A percentile compares a stretch with the other conserved stretches of the same genome.
Conservation (phyloP, 225 moss, liverwort and hornwort species). For the Antitrichia curtipendula region DNA sequence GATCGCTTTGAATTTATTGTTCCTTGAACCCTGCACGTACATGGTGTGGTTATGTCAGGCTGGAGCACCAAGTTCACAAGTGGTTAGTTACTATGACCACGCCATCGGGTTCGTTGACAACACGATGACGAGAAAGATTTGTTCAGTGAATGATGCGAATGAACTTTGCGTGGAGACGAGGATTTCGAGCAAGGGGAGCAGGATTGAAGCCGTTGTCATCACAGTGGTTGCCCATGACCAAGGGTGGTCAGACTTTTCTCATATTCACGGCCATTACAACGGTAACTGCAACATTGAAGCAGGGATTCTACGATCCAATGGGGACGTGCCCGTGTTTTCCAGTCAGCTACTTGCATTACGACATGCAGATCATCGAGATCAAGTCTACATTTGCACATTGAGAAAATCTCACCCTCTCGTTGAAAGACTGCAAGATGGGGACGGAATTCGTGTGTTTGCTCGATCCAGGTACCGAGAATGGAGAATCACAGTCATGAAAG, state of each 20-base stretch:
- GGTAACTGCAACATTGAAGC: background rate
- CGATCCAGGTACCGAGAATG: background rate
- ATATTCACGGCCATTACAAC: background rate
- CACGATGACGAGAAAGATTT: background rate
- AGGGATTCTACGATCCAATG: background rate
- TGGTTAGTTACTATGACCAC: conserved; percentile 16
- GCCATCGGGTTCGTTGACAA: background rate
- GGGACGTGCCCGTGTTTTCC: background rate
- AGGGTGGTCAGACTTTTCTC: background rate
- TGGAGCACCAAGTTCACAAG: background rate
- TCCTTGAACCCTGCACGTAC: background rate
- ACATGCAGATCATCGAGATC: conserved; percentile 1
- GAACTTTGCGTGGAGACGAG: conserved; percentile 1
- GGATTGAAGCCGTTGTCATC: background rate
- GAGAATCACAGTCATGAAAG: conserved; percentile 20
- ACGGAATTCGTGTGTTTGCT: background rate
- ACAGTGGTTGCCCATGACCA: conserved; percentile 20
- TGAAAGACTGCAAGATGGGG: background rate
- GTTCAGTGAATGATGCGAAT: background rate
- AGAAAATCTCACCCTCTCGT: background rate
- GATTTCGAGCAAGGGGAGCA: background rate
- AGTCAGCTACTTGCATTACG: background rate
- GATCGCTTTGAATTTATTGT: background rate
- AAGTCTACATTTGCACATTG: conserved; percentile 16
- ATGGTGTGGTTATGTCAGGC: background rate